Evolutionary conservation across 75 land plant species (phyloP).

Genomic region (Cryptomeria japonica): DNA sequence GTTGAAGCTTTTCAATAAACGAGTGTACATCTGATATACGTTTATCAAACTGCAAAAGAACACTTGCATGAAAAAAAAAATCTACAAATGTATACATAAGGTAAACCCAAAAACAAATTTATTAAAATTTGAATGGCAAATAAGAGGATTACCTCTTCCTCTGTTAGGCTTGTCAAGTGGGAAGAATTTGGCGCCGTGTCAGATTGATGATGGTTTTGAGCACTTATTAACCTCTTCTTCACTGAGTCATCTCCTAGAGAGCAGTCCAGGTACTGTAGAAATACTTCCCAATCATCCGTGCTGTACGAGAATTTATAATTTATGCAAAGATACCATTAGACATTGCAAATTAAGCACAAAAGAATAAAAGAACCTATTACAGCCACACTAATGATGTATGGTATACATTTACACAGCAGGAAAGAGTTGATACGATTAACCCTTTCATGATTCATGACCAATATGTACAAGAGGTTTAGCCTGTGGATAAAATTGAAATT

Average conservation of each 20-base stretch:
- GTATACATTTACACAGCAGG: not conserved
- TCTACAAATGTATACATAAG: not conserved
- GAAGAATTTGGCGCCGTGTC: not conserved
- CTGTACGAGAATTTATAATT: slow-evolving; percentile 39
- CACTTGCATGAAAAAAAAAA: not conserved
- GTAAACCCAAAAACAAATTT: too few relatives aligned
- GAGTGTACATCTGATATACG: slow-evolving; percentile 48
- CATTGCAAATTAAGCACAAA: not conserved
- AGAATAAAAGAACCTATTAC: not conserved
- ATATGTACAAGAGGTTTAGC: not conserved
- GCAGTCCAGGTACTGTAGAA: slow-evolving; percentile 71
- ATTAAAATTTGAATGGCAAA: not conserved
- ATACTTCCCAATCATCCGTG: slow-evolving; percentile 92
- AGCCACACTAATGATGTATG: not conserved
- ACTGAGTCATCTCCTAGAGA: slow-evolving; percentile 51
- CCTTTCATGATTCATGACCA: not conserved
- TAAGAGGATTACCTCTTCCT: slow-evolving; percentile 9
- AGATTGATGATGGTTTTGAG: not conserved
- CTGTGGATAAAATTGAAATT: not conserved
- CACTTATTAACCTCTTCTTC: not conserved
- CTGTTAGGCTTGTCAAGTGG: not conserved
- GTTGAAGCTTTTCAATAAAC: slow-evolving; percentile 57
- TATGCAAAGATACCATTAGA: not conserved
- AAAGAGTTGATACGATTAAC: not conserved
- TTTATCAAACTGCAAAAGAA: slow-evolving; percentile 60